These are phyloP conservation scores for Botrytis tulipae DNA, from an alignment of 2,329 filamentous ascomycete genomes.

Conservation along the genomic window DNA sequence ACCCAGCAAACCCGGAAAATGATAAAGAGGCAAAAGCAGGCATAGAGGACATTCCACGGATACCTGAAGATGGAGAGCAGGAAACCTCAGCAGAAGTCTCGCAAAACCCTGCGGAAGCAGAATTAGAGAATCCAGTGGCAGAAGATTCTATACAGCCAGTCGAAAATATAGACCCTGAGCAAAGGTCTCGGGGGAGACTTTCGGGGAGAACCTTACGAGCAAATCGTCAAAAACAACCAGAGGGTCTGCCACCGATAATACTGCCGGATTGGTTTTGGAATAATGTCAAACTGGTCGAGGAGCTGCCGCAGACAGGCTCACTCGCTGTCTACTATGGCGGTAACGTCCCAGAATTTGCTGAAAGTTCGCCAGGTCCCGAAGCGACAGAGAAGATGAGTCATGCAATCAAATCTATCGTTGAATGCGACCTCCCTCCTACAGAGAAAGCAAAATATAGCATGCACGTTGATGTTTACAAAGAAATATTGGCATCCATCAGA, in stretches of 20 bases:
- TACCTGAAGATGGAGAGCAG: not conserved
- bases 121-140: constrained; percentile 6
- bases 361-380: not conserved
- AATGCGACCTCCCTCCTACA: constrained; percentile 25
- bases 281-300: constrained; percentile 43
- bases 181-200: constrained; percentile 26
- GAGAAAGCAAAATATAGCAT: constrained; percentile 34
- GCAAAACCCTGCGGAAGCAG: not conserved
- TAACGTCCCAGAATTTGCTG: constrained; percentile 6
- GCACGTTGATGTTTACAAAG: constrained; percentile 36
- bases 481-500: constrained; percentile 49
- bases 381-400: constrained; percentile 12
- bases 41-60: not conserved
- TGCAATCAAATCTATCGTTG: constrained; percentile 19
- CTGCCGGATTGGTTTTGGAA: constrained; percentile 58
- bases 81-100: not conserved
- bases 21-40: constrained; percentile 24
- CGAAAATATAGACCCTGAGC: constrained; percentile 15
- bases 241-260: constrained; percentile 49
- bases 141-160: constrained; percentile 14
- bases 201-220: constrained; percentile 25
- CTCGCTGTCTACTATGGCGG: constrained; percentile 27
- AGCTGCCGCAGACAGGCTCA: constrained; percentile 24
- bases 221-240: constrained; percentile 29
- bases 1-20: constrained; percentile 20